Evolutionary conservation across 805 yeast species (phyloP), one percentile per base, ranked within the genome.

Genomic region (Saturnispora quitensis): DNA sequence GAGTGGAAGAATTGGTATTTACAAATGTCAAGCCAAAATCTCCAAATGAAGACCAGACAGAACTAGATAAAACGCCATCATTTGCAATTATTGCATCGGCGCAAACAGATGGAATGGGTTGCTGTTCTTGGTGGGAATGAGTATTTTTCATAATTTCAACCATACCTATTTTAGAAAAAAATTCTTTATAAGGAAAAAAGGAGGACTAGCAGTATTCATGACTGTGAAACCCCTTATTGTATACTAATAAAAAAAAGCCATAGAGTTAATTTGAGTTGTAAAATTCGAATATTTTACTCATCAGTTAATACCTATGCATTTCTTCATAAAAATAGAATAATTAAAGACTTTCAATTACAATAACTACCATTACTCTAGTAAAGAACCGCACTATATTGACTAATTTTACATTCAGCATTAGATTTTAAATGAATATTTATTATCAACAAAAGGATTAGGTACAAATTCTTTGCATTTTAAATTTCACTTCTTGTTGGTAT

Each of bases 71-170:
- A 50, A 72, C 77, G 12, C 93, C 97, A 10, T 89, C 97, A 15
- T 90, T 89, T 69, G 87, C 89, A 9, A 69, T 91, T 27, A 68
- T 87, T 28, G 98, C 91, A 17, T 86, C 96, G 56, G 89, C 97
- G 66, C 97, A 89, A 65, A 81, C 89, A 3, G 97, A 89, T 62
- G 99, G 99, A 43, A 88, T 89, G 95, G 99, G 99, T 4, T 81
- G 95, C 59, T 82, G 88, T 40, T 80, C 90, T 51, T 93, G 99
- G 99, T 91, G 99, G 99, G 95, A 86, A 62, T 82, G 63, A 64
- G 12, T 22, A 13, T 18, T 22, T 47, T 20, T 25, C 17, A 15
- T 18, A 18, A 7, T 18, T 15, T 20, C 13, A 38, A 18, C 5
- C n/a, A 10, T 18, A 7, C 18, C 13, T 20, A 4, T 18, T 9